phyloP scores from a whole-genome alignment of 257 asterid species.

The Pogostemon cablin region DNA sequence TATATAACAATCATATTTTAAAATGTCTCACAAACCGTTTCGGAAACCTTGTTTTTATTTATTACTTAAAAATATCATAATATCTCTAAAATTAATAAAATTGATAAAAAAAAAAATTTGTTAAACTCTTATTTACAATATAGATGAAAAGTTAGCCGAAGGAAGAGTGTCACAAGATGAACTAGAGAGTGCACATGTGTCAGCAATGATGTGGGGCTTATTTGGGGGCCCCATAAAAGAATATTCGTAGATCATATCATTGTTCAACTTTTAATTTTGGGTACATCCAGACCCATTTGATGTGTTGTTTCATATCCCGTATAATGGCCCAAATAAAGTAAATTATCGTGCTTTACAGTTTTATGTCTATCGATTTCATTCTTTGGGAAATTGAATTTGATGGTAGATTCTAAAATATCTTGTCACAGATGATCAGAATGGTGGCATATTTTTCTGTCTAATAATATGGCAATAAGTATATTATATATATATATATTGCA shows the following conservation, averaged over 20 bases:
- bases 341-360: neutral
- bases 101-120: too few relatives aligned
- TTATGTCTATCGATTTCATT: neutral
- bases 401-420: neutral
- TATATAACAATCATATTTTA: too few relatives aligned
- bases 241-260: neutral
- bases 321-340: neutral
- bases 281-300: neutral
- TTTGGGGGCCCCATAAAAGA: slow-evolving; percentile 2
- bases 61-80: too few relatives aligned
- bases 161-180: neutral
- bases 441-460: too few relatives aligned
- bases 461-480: too few relatives aligned
- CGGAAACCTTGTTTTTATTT: too few relatives aligned
- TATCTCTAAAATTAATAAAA: too few relatives aligned
- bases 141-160: too few relatives aligned
- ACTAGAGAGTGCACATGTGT: neutral
- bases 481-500: too few relatives aligned
- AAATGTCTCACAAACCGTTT: too few relatives aligned
- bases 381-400: neutral
- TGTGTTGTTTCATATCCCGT: neutral
- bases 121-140: too few relatives aligned
- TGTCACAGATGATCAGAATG: too few relatives aligned
- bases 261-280: neutral
- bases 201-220: slow-evolving; percentile 3